Conservation (phyloP, 1,284 basidiomycete genomes). For the Hymenochaete sp. region DNA sequence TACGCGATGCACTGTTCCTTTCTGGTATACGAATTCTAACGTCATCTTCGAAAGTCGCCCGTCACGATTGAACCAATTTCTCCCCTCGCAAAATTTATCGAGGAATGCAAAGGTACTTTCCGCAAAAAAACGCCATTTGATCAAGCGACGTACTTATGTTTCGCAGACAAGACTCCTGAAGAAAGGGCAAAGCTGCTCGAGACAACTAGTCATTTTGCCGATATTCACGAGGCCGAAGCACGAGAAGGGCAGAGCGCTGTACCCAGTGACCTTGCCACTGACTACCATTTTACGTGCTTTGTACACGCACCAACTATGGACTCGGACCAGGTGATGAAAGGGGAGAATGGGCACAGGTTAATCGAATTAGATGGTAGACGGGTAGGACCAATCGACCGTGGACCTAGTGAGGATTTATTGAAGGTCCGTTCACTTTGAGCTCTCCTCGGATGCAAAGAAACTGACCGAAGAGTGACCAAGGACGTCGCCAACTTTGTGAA, state of each 20-base stretch:
- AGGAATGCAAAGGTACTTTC: conserved; percentile 45
- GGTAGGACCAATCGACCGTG: conserved; percentile 71
- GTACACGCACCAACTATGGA: conserved; percentile 51
- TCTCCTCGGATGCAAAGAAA: conserved; percentile 2
- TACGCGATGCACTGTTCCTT: conserved; percentile 27
- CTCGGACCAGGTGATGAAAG: conserved; percentile 26
- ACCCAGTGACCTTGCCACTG: conserved; percentile 47
- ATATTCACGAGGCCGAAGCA: conserved; percentile 67
- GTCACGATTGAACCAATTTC: conserved; percentile 47
- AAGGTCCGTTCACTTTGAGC: conserved; percentile 34
- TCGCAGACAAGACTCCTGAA: conserved; percentile 50
- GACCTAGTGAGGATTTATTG: conserved; percentile 53
- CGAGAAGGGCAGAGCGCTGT: conserved; percentile 59
- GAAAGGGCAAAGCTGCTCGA: conserved; percentile 71
- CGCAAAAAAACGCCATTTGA: conserved; percentile 14
- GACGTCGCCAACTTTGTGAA: conserved; percentile 64
- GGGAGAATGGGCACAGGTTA: conserved; percentile 37
- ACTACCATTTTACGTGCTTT: conserved; percentile 83
- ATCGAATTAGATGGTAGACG: conserved; percentile 79
- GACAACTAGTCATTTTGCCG: conserved; percentile 64
- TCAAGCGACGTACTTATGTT: conserved; percentile 18
- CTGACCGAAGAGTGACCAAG: conserved; percentile 28
- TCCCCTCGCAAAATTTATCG: conserved; percentile 56
- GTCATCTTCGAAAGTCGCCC: conserved; percentile 36
- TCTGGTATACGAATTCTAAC: conserved; percentile 1